Evolutionary conservation across 371 early-diverging fungal genomes (phyloP).

Genomic region (Funneliformis caledonium): DNA sequence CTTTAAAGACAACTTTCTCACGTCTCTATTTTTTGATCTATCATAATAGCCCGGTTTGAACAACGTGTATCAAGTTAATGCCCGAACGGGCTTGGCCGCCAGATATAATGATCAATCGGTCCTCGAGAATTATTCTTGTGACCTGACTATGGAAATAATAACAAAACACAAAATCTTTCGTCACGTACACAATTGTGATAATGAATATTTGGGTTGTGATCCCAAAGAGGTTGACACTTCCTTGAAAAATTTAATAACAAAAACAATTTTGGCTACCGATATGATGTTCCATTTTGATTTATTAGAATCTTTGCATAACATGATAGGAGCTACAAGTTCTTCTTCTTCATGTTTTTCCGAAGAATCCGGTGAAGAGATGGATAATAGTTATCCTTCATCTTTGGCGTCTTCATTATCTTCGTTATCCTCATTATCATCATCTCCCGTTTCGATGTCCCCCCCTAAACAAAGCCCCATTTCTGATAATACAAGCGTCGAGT

Average conservation of each 20-base stretch:
- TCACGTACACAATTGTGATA: constrained; percentile 46
- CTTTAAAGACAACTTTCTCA: background rate
- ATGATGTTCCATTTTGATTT: constrained; percentile 88
- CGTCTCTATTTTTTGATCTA: constrained; percentile 7
- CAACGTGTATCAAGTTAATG: constrained; percentile 87
- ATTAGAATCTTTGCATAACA: constrained; percentile 65
- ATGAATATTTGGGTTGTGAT: constrained; percentile 24
- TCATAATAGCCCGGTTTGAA: constrained; percentile 80
- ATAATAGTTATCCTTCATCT: constrained; percentile 24
- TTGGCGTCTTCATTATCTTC: constrained; percentile 13
- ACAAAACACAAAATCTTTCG: constrained; percentile 70
- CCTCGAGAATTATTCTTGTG: constrained; percentile 85
- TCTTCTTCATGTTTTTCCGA: constrained; percentile 4
- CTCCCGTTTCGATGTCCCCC: constrained; percentile 31
- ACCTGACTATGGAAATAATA: constrained; percentile 70
- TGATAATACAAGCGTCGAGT: constrained; percentile 15
- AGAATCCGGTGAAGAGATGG: constrained; percentile 31
- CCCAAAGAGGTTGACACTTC: constrained; percentile 45
- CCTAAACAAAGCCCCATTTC: background rate
- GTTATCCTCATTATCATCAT: constrained; percentile 6
- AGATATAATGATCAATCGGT: constrained; percentile 78
- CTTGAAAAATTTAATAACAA: constrained; percentile 49
- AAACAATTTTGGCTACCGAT: constrained; percentile 81
- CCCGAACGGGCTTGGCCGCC: constrained; percentile 73
- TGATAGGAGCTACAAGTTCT: constrained; percentile 32